Base-by-base conservation (phyloP, 1,284 basidiomycete species). In the Trichosporon asahii region DNA sequence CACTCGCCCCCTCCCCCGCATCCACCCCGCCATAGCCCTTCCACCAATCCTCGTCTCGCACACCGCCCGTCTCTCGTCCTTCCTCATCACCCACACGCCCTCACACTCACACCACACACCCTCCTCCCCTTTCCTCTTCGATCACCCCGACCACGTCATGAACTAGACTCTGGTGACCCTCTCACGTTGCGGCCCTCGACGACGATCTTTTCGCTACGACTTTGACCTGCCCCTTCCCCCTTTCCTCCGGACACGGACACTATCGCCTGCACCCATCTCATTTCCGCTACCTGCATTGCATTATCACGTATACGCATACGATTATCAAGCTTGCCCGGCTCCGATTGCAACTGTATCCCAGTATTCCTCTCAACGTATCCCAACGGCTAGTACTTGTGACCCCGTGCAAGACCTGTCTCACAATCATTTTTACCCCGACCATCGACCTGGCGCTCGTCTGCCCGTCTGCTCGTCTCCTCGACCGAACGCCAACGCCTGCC, bases 381-480 rank as follows among this genome's bases (percentile, higher is more conserved):
- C 9, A 37, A 44, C 40, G 49, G 21, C 49, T 25, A 21, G 49
- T 21, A 53, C 49, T 23, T 53, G 49, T 53, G 49, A 53, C 49
- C 49, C 49, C 49, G 49, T 53, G 49, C 49, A 53, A 53, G 49
- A 21, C 23, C 49, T 53, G 49, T 53, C 49, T 53, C 49, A 53
- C 23, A 23, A 25, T 21, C 6, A 25, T 12, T 53, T 53, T 53
- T 53, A 53, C 23, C 49, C 49, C 49, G 49, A 53, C 23, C 49
- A 21, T 53, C 21, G 49, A 37, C 49, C 46, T 49, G 46, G 18
- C 46, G 46, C 37, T 40, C 37, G 37, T 18, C 37, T 60, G 12
- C 55, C 11, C 31, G 31, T 33, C 31, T 33, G 7, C 31, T 33
- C 31, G 31, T 8, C 29, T 46, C 44, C 44, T 27, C 29, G 25